Conservation (phyloP, 2,329 filamentous ascomycete genomes). For the Paraconiothyrium brasiliense region DNA sequence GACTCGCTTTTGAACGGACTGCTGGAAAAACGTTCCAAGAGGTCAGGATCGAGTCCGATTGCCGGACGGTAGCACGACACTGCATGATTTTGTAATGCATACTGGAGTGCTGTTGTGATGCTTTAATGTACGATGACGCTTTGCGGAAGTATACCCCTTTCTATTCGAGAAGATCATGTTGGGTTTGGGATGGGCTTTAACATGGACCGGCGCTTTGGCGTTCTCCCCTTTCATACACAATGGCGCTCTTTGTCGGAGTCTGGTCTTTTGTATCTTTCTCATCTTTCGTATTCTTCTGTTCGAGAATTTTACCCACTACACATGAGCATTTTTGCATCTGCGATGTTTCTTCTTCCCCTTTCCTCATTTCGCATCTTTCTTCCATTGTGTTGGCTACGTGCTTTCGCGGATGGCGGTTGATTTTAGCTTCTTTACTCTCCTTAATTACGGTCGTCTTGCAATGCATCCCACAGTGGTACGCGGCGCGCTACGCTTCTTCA, state of each 20-base stretch:
- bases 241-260: background rate
- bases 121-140: conserved; percentile 13
- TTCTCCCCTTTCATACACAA: background rate
- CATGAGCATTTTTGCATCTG: background rate
- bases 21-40: conserved; percentile 63
- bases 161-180: conserved; percentile 10
- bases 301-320: background rate
- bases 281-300: background rate
- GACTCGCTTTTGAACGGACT: conserved; percentile 87
- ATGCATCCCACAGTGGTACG: conserved; percentile 9
- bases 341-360: background rate
- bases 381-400: background rate
- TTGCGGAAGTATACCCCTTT: conserved; percentile 16
- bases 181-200: conserved; percentile 1
- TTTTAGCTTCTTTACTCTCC: background rate
- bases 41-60: conserved; percentile 9
- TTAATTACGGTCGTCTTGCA: background rate
- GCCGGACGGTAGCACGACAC: background rate
- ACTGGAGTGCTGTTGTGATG: conserved; percentile 4
- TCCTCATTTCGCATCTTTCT: background rate
- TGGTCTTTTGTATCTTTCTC: background rate
- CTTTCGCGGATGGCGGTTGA: background rate
- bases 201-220: conserved; percentile 10
- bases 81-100: background rate
- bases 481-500: conserved; percentile 9